A percentile compares a stretch with the other conserved stretches of the same genome.
These are phyloP conservation scores for Xylariales sp. DNA, from an alignment of 2,329 filamentous ascomycete genomes.

Conservation along the genomic window DNA sequence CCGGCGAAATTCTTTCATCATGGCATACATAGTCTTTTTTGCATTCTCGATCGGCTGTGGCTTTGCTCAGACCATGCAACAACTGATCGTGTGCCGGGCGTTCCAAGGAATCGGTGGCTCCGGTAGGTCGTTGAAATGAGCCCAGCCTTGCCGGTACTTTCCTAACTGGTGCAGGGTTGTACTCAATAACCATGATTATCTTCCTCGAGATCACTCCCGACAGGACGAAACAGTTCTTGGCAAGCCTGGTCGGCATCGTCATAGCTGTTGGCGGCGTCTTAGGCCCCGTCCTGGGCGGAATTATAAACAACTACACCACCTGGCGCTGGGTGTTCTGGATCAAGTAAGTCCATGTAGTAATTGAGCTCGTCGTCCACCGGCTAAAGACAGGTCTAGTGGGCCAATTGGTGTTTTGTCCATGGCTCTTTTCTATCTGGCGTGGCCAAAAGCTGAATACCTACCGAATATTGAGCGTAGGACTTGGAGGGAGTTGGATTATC, in stretches of 20 bases:
- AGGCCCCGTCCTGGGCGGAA: slow-evolving; percentile 47
- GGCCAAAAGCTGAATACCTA: slow-evolving; percentile 42
- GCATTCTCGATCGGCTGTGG: slow-evolving; percentile 53
- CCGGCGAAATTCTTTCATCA: slow-evolving; percentile 45
- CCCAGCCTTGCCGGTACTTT: background rate
- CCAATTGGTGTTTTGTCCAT: slow-evolving; percentile 45
- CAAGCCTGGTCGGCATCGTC: slow-evolving; percentile 43
- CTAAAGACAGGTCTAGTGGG: slow-evolving; percentile 32
- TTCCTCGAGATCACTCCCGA: slow-evolving; percentile 44
- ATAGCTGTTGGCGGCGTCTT: slow-evolving; percentile 44
- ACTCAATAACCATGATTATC: slow-evolving; percentile 52
- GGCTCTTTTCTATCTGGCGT: slow-evolving; percentile 41
- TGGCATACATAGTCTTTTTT: slow-evolving; percentile 49
- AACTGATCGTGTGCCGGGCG: slow-evolving; percentile 46
- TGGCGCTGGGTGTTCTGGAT: slow-evolving; percentile 59
- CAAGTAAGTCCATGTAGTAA: slow-evolving; percentile 37
- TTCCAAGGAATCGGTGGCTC: slow-evolving; percentile 49
- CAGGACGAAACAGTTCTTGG: slow-evolving; percentile 37
- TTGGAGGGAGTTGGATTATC: slow-evolving; percentile 48
- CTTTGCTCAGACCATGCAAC: slow-evolving; percentile 34
- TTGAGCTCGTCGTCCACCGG: slow-evolving; percentile 10
- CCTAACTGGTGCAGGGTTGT: slow-evolving; percentile 34
- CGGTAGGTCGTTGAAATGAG: slow-evolving; percentile 26
- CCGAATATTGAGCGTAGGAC: slow-evolving; percentile 32
- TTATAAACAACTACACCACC: slow-evolving; percentile 42